Percentiles rank a stretch among this genome's conserved stretches.
These are phyloP conservation scores for Alternaria brassicae DNA, from an alignment of 2,329 filamentous ascomycete genomes.

Conservation along the genomic window DNA sequence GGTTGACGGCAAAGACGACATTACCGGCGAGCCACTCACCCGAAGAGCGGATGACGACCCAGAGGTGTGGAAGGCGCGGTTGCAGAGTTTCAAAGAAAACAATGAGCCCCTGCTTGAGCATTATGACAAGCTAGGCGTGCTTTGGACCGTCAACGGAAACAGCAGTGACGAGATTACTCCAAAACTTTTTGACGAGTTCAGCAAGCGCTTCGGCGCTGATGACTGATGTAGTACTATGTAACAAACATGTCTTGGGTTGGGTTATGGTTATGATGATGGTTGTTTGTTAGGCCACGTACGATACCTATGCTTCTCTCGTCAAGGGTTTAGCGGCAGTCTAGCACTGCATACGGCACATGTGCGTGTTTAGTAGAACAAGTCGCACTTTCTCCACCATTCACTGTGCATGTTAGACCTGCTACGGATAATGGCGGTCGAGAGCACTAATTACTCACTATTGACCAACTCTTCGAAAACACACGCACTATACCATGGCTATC, in stretches of 20 bases:
- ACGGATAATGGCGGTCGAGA: conserved; percentile 6
- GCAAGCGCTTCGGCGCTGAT: conserved; percentile 69
- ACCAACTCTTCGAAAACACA: not conserved
- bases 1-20: conserved; percentile 80
- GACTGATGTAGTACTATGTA: conserved; percentile 22
- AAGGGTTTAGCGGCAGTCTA: not conserved
- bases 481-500: not conserved
- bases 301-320: conserved; percentile 3
- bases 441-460: conserved; percentile 10
- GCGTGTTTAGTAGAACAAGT: conserved; percentile 11
- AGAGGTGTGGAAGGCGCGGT: conserved; percentile 80
- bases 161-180: conserved; percentile 95
- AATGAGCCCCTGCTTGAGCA: conserved; percentile 86
- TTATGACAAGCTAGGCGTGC: conserved; percentile 81
- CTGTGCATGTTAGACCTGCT: conserved; percentile 24
- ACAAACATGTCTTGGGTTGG: conserved; percentile 1
- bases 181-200: conserved; percentile 84
- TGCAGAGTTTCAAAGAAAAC: conserved; percentile 85
- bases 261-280: conserved; percentile 12
- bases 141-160: conserved; percentile 87
- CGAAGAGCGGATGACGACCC: conserved; percentile 87
- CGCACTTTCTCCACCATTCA: conserved; percentile 23
- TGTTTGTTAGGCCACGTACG: conserved; percentile 8
- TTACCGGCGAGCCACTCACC: conserved; percentile 86
- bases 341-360: not conserved